Conservation (phyloP, 192 early-diverging fungal species). For the Coemansia asiatica region DNA sequence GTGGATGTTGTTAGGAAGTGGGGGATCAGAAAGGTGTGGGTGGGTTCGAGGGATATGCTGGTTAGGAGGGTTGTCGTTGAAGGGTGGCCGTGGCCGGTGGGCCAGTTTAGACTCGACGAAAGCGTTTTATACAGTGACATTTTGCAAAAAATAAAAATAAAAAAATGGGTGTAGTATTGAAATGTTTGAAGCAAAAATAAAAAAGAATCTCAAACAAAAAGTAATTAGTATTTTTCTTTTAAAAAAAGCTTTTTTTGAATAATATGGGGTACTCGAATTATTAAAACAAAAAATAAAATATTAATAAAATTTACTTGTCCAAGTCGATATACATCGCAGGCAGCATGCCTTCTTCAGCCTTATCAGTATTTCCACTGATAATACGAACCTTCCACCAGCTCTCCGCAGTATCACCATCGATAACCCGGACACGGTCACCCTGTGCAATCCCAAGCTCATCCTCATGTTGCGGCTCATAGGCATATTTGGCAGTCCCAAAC, state of each 20-base stretch:
- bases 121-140: slow-evolving; percentile 46
- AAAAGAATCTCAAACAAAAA: neutral
- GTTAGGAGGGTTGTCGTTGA: slow-evolving; percentile 26
- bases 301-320: slow-evolving; percentile 21
- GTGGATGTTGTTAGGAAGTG: slow-evolving; percentile 26
- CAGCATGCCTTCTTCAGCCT: slow-evolving; percentile 32
- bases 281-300: neutral
- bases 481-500: slow-evolving; percentile 47
- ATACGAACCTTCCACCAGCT: slow-evolving; percentile 52
- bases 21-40: slow-evolving; percentile 20
- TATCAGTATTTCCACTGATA: neutral
- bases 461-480: slow-evolving; percentile 46
- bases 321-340: slow-evolving; percentile 51
- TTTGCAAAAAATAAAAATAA: neutral
- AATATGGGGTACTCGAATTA: too few relatives aligned
- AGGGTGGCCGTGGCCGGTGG: slow-evolving; percentile 16
- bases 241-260: neutral
- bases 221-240: neutral
- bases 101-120: slow-evolving; percentile 40
- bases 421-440: slow-evolving; percentile 38
- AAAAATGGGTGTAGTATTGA: neutral
- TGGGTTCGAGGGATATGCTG: slow-evolving; percentile 14
- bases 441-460: slow-evolving; percentile 35
- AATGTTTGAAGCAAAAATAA: too few relatives aligned
- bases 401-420: slow-evolving; percentile 47